phyloP scores from a whole-genome alignment of 208 protist species.

The Trypanosoma avium region DNA sequence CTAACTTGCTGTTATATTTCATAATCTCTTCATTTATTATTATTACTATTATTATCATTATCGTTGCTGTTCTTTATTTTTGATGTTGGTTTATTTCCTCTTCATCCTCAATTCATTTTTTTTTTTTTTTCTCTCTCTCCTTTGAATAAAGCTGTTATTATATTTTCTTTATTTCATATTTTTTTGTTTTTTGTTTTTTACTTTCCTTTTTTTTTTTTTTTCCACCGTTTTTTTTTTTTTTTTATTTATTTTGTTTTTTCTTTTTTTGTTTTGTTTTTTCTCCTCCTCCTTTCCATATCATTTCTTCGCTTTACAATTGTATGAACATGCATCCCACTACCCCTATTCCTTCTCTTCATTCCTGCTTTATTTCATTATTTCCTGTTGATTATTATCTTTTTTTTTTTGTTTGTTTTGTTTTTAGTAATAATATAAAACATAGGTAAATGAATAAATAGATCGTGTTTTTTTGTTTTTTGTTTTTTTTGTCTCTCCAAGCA shows the following conservation, averaged over 20 bases:
- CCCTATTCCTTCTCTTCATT: not conserved
- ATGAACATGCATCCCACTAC: too few species aligned
- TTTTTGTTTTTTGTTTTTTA: not conserved
- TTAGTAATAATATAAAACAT: not conserved
- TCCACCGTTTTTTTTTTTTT: not conserved
- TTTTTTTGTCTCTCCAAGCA: not conserved
- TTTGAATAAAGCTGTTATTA: not conserved
- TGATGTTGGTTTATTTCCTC: too few species aligned
- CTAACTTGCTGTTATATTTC: too few species aligned
- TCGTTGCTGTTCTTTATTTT: too few species aligned
- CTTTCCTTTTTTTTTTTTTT: constrained; percentile 2
- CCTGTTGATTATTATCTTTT: not conserved
- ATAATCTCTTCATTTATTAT: too few species aligned
- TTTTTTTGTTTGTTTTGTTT: constrained; percentile 11
- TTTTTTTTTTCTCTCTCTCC: not conserved
- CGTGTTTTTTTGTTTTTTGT: constrained; percentile 2
- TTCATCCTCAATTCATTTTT: too few species aligned
- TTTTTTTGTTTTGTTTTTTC: not conserved
- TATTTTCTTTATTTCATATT: not conserved
- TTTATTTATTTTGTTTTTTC: not conserved
- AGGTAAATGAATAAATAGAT: too few species aligned
- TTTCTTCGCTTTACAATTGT: not conserved
- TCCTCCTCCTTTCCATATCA: not conserved
- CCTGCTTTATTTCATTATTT: not conserved
- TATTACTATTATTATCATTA: too few species aligned